These are phyloP conservation scores for Phyllosticta capitalensis DNA, from an alignment of 2,329 filamentous ascomycete species.

Conservation along the genomic window DNA sequence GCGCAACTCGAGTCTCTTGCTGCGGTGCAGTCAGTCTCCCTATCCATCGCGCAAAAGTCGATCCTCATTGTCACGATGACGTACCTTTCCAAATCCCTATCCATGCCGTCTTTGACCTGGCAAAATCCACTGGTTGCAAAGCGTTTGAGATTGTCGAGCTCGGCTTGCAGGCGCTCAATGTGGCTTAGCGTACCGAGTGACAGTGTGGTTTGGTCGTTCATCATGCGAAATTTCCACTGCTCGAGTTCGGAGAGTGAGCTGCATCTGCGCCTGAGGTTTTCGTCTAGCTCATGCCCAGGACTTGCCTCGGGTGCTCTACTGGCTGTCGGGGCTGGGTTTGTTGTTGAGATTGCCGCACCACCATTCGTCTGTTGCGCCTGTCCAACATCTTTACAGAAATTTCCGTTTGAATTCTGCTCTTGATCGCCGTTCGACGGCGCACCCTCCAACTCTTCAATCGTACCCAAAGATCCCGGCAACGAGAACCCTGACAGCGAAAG, in stretches of 20 bases:
- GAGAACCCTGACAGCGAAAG: neutral
- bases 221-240: neutral
- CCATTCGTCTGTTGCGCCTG: neutral
- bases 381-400: neutral
- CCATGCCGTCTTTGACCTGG: neutral
- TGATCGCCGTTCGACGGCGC: neutral
- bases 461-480: neutral
- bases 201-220: neutral
- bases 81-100: constrained; percentile 1
- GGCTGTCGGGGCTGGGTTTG: neutral
- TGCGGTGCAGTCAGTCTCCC: neutral
- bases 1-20: neutral
- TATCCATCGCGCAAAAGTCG: neutral
- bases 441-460: neutral
- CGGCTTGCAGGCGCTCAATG: neutral
- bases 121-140: neutral
- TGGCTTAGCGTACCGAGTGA: neutral
- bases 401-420: neutral
- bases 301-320: neutral
- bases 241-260: neutral
- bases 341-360: neutral
- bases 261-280: neutral
- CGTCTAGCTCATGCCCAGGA: neutral
- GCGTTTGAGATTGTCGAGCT: neutral
- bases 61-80: neutral